These are phyloP conservation scores for Suhomyces prunicola DNA, from an alignment of 805 yeast species.

Conservation along the genomic window DNA sequence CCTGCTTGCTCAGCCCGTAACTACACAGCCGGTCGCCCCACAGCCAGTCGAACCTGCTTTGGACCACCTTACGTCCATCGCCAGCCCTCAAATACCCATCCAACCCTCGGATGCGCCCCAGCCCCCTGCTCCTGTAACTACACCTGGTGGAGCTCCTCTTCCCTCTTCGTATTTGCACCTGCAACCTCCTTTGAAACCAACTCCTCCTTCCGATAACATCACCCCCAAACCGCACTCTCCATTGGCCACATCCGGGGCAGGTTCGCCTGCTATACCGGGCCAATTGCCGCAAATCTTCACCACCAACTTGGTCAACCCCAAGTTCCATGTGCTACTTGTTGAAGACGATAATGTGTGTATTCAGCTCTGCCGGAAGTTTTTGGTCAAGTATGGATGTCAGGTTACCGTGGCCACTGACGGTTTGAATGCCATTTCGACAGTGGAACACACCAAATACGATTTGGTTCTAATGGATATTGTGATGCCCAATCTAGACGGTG, in stretches of 20 bases:
- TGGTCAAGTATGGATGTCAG: conserved; percentile 85
- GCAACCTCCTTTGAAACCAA: conserved; percentile 1
- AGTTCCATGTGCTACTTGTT: conserved; percentile 70
- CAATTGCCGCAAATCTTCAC: conserved; percentile 7
- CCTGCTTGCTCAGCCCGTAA: not conserved
- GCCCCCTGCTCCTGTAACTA: not conserved
- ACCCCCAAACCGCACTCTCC: conserved; percentile 17
- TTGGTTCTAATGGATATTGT: conserved; percentile 83
- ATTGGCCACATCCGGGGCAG: conserved; percentile 9
- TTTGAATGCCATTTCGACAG: conserved; percentile 73
- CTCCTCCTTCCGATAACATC: conserved; percentile 9
- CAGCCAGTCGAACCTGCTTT: not conserved
- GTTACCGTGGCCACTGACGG: conserved; percentile 95
- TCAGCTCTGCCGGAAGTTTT: conserved; percentile 75
- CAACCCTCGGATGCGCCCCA: conserved; percentile 3
- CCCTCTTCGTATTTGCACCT: conserved; percentile 1
- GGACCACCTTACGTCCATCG: not conserved
- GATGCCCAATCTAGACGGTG: conserved; percentile 86
- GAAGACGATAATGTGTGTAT: conserved; percentile 84
- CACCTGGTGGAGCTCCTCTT: not conserved
- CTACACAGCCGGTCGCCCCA: not conserved
- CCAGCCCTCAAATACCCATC: conserved; percentile 2
- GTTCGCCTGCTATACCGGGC: conserved; percentile 11
- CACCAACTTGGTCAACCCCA: conserved; percentile 31
- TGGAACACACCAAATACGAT: conserved; percentile 67